These are phyloP conservation scores for Wickerhamiella hasegawae DNA, from an alignment of 805 yeast species.

Conservation along the genomic window DNA sequence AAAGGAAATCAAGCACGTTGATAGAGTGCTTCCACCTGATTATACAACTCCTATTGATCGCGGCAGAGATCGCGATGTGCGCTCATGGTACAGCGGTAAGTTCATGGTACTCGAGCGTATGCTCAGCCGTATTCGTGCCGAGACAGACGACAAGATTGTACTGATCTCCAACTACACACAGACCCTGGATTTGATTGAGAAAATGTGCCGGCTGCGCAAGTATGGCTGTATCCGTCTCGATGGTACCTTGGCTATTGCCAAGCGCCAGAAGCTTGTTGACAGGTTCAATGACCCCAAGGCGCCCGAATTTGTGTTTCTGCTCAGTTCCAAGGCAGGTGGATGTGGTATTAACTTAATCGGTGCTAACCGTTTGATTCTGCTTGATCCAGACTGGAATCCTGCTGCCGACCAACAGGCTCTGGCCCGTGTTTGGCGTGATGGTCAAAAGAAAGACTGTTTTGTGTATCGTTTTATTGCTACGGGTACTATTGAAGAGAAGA, in stretches of 20 bases:
- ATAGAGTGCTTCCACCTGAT: slow-evolving; percentile 48
- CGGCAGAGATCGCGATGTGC: slow-evolving; percentile 48
- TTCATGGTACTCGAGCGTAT: slow-evolving; percentile 74
- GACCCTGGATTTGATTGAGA: slow-evolving; percentile 80
- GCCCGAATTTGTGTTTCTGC: slow-evolving; percentile 69
- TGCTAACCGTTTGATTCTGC: slow-evolving; percentile 72
- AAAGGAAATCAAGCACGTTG: slow-evolving; percentile 54
- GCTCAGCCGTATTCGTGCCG: slow-evolving; percentile 53
- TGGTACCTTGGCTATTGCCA: slow-evolving; percentile 83
- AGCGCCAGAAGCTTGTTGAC: slow-evolving; percentile 86
- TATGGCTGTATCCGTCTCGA: slow-evolving; percentile 76
- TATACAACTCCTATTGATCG: slow-evolving; percentile 32
- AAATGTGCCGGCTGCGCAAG: slow-evolving; percentile 55
- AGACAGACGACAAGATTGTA: slow-evolving; percentile 89
- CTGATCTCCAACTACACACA: slow-evolving; percentile 89
- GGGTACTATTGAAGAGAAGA: slow-evolving; percentile 92
- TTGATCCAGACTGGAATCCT: slow-evolving; percentile 97
- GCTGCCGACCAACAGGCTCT: slow-evolving; percentile 96
- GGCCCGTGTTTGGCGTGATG: slow-evolving; percentile 98
- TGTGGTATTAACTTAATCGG: slow-evolving; percentile 97
- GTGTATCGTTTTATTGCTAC: slow-evolving; percentile 88
- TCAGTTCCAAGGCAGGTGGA: slow-evolving; percentile 96
- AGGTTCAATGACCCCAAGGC: slow-evolving; percentile 81
- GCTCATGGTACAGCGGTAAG: slow-evolving; percentile 75
- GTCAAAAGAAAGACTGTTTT: slow-evolving; percentile 92